Percentiles rank a stretch among this genome's conserved stretches.
Conservation (phyloP, 306 rosid species). For the Leucaena leucocephala region DNA sequence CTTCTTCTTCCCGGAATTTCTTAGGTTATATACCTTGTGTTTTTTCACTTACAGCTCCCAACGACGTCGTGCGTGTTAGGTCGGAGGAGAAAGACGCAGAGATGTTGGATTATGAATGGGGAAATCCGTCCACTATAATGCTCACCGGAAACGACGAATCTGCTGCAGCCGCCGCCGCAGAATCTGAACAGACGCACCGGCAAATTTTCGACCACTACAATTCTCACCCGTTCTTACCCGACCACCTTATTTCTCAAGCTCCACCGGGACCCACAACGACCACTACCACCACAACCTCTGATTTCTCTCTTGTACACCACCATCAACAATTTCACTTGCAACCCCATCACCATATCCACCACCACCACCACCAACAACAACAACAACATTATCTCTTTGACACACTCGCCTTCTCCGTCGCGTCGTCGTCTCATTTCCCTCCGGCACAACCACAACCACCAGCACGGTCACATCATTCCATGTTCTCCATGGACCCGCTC, state of each 20-base stretch:
- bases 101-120: constrained; percentile 86
- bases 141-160: constrained; percentile 48
- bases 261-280: constrained; percentile 31
- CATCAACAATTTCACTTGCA: not conserved
- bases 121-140: constrained; percentile 55
- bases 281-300: constrained; percentile 1
- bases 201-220: constrained; percentile 47
- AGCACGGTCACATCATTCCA: constrained; percentile 19
- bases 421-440: constrained; percentile 39
- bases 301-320: constrained; percentile 30
- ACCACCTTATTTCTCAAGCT: constrained; percentile 29
- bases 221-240: constrained; percentile 37
- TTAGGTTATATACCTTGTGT: not conserved
- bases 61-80: not conserved
- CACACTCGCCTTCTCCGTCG: constrained; percentile 49
- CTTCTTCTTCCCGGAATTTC: not conserved
- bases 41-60: not conserved
- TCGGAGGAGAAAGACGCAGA: not conserved
- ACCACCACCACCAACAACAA: not conserved
- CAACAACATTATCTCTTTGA: constrained; percentile 44
- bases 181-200: constrained; percentile 48
- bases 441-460: constrained; percentile 6
- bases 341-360: not conserved
- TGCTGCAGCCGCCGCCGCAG: not conserved
- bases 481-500: constrained; percentile 45